Base-by-base conservation (phyloP, 805 yeast species). In the Myxozyma nipponensis region DNA sequence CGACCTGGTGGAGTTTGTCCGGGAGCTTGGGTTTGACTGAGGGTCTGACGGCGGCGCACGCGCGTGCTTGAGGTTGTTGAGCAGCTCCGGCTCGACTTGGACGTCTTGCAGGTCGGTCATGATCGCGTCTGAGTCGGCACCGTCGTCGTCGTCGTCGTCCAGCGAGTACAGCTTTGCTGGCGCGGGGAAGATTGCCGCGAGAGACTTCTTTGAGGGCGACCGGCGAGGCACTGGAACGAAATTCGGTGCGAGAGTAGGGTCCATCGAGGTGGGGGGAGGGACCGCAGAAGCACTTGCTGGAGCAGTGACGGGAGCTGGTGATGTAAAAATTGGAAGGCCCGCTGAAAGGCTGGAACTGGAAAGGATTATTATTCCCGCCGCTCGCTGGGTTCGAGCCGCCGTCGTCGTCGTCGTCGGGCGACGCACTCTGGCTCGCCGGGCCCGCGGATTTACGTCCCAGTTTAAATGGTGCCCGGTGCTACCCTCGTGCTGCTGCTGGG, bases 191-290 rank as follows among this genome's bases (percentile, higher is more conserved):
- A 17, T 9, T 37, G 15, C 22, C 24, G 21, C 23, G 49, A 15
- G 18, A 10, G 39, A 28, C 13, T 28, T 28, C 7, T 7, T 13
- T 9, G 32, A 28, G 13, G 7, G 32, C 13, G 32, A 13, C 25
- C 15, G 4, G 49, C 47, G 42, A 13, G 15, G 13, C 35, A 47
- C 19, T 15, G 54, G 50, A 25, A 34, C 32, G 36, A 51, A 51
- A 38, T 51, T 40, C 24, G 56, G 52, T 7, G 56, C 56, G 28
- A 51, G 49, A 15, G 45, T 34, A 30, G 56, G 56, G 46, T 51
- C 56, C 56, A 51, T 51, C n/a, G n/a, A n/a, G n/a, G n/a, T n/a
- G n/a, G n/a, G n/a, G n/a, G n/a, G n/a, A n/a, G n/a, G n/a, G n/a
- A n/a, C n/a, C n/a, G n/a, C n/a, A n/a, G n/a, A n/a, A n/a, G n/a